phyloP scores from a whole-genome alignment of 805 yeast genomes.

The Pichia kluyveri region DNA sequence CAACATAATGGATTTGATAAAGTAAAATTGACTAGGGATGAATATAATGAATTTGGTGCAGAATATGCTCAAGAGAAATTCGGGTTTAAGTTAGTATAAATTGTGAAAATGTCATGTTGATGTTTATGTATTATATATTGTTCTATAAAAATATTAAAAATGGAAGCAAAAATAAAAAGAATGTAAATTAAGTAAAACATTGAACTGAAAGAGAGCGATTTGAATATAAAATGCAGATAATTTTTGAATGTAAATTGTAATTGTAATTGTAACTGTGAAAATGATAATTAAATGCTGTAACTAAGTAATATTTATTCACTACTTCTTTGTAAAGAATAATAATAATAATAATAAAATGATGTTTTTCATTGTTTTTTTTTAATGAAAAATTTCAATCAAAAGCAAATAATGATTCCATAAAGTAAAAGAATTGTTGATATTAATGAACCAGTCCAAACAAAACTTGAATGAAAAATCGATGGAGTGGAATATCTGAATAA shows the following conservation, averaged over 20 bases:
- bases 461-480: slow-evolving; percentile 32
- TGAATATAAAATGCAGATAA: no score
- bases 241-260: no score
- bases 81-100: slow-evolving; percentile 15
- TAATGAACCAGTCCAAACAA: slow-evolving; percentile 34
- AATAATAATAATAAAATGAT: no score
- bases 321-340: no score
- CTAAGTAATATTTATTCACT: no score
- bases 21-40: slow-evolving; percentile 62
- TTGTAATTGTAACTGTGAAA: neutral
- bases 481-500: slow-evolving; percentile 31
- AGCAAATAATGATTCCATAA: slow-evolving; percentile 26
- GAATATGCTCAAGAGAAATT: slow-evolving; percentile 28
- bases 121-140: neutral
- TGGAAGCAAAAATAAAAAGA: no score
- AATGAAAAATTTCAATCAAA: slow-evolving; percentile 5
- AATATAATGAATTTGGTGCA: slow-evolving; percentile 80
- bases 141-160: neutral
- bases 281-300: no score
- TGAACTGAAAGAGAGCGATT: no score
- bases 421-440: slow-evolving; percentile 34
- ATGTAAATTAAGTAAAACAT: no score
- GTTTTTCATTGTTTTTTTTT: no score
- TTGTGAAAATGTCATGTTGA: neutral
- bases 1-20: slow-evolving; percentile 37